Conservation (phyloP, 2,329 filamentous ascomycete species). For the Elsinoe fawcettii region DNA sequence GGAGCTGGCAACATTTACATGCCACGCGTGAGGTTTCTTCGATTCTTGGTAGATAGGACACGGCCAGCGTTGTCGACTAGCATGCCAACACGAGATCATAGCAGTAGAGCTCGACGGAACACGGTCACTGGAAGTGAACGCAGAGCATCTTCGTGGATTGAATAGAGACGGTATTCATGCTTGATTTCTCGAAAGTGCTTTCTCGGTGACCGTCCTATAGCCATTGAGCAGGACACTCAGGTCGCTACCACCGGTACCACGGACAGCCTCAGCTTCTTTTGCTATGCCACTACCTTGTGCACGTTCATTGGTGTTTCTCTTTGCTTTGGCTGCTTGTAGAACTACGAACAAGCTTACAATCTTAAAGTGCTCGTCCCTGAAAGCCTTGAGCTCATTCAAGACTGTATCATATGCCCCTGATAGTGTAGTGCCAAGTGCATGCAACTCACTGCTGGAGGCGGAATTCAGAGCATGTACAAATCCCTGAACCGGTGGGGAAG, state of each 20-base stretch:
- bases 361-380: neutral
- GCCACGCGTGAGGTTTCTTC: no score
- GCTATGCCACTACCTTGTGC: neutral
- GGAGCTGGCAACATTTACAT: no score
- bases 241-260: neutral
- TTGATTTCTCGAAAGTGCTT: neutral
- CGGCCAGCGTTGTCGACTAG: no score
- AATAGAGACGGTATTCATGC: neutral
- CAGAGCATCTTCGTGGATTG: no score
- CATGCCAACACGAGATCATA: no score
- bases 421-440: neutral
- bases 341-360: slow-evolving; percentile 1
- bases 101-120: no score
- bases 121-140: no score
- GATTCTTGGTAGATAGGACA: no score
- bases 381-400: neutral
- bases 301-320: neutral
- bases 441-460: neutral
- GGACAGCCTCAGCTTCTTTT: neutral
- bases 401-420: neutral
- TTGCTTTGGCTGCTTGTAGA: slow-evolving; percentile 8
- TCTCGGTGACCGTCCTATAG: slow-evolving; percentile 8
- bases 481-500: neutral
- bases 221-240: neutral
- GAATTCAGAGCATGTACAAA: neutral